Conservation (phyloP, 2,329 filamentous ascomycete genomes). For the Tympanopsis confertula region DNA sequence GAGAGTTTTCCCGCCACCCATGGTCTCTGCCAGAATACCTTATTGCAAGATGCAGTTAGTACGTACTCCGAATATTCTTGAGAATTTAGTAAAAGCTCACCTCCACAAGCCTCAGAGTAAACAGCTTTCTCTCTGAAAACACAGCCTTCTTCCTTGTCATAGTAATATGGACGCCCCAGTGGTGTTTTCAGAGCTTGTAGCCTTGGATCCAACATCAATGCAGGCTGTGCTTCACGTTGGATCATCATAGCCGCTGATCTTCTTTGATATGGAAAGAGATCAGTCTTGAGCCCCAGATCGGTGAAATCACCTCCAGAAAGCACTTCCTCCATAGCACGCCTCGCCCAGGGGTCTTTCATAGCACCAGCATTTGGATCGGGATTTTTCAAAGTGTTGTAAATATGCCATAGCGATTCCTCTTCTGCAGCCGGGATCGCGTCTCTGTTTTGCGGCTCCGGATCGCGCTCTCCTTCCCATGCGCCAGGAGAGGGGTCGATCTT, state of each 20-base stretch:
- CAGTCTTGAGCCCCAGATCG: constrained; percentile 31
- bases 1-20: constrained; percentile 47
- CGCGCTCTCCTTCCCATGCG: neutral
- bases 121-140: constrained; percentile 38
- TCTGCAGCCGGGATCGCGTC: constrained; percentile 8
- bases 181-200: constrained; percentile 36
- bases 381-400: constrained; percentile 38
- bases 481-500: neutral
- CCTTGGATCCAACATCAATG: constrained; percentile 42
- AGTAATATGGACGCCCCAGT: constrained; percentile 38
- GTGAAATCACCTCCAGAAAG: constrained; percentile 20
- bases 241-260: constrained; percentile 53
- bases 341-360: constrained; percentile 19
- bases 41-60: no score
- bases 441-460: neutral
- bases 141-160: constrained; percentile 36
- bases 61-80: constrained; percentile 46
- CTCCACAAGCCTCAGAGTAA: constrained; percentile 45
- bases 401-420: constrained; percentile 30
- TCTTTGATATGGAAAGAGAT: constrained; percentile 48
- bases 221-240: constrained; percentile 41
- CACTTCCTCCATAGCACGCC: constrained; percentile 6
- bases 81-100: no score
- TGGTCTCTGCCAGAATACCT: constrained; percentile 40
- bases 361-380: constrained; percentile 22